Evolutionary conservation across 345 rosid species (phyloP).

Genomic region (Dipteronia sinensis): DNA sequence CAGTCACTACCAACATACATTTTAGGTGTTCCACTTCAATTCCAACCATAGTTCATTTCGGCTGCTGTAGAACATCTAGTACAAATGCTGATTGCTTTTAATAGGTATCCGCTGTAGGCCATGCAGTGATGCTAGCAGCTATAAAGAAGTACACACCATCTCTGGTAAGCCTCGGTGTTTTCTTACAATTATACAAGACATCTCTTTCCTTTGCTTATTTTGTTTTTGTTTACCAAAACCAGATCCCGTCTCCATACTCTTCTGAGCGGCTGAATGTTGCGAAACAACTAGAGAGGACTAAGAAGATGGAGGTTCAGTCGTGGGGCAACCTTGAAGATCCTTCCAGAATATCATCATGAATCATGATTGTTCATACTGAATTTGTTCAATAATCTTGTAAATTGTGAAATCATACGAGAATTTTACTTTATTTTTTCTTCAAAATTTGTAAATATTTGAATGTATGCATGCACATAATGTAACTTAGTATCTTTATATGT

Average conservation of each 20-base stretch:
- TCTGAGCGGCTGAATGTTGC: conserved; percentile 52
- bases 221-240: conserved; percentile 3
- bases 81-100: neutral
- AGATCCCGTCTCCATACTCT: conserved; percentile 76
- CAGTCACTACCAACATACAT: neutral
- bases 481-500: neutral
- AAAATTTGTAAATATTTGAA: conserved; percentile 19
- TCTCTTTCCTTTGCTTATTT: conserved; percentile 12
- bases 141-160: conserved; percentile 54
- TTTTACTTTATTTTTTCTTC: neutral
- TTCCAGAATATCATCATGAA: conserved; percentile 8
- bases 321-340: conserved; percentile 53
- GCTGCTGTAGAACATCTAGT: neutral
- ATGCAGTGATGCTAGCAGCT: conserved; percentile 63
- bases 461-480: neutral
- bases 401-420: neutral
- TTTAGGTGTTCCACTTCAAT: neutral
- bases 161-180: conserved; percentile 39
- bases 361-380: conserved; percentile 1
- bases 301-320: conserved; percentile 49
- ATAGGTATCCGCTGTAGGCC: conserved; percentile 66
- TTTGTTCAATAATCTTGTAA: neutral
- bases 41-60: neutral
- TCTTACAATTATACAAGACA: neutral
- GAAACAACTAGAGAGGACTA: conserved; percentile 58